These are phyloP conservation scores for Mesembryanthemum crystallinum DNA, from an alignment of 148 eudicot genomes.

Conservation along the genomic window DNA sequence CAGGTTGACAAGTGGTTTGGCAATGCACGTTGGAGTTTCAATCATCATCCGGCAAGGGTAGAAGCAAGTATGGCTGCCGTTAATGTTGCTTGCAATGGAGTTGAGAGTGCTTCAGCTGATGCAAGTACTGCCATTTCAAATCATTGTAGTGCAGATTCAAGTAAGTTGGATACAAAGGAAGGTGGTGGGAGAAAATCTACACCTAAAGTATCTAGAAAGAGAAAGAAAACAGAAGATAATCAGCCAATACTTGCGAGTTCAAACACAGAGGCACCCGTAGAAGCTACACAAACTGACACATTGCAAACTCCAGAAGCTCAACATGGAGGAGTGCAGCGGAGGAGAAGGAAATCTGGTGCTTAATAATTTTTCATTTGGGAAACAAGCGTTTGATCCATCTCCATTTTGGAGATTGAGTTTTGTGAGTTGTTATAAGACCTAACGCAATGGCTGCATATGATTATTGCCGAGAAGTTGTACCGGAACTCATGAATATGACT, in stretches of 20 bases:
- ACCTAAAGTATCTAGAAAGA: slow-evolving; percentile 22
- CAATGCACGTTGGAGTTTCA: slow-evolving; percentile 86
- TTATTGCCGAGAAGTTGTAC: background rate
- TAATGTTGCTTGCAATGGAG: slow-evolving; percentile 15
- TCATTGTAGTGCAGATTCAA: background rate
- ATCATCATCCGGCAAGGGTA: slow-evolving; percentile 40
- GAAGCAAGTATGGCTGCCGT: slow-evolving; percentile 31
- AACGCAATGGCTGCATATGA: background rate
- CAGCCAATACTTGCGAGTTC: slow-evolving; percentile 12
- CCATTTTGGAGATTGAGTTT: background rate
- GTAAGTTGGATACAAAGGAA: slow-evolving; percentile 10
- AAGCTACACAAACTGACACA: slow-evolving; percentile 6
- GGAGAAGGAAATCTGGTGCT: slow-evolving; percentile 27
- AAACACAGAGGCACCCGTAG: slow-evolving; percentile 13
- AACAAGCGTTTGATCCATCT: background rate
- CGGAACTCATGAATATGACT: background rate
- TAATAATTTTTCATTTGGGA: slow-evolving; percentile 1
- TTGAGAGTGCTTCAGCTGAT: slow-evolving; percentile 6
- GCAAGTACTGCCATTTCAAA: slow-evolving; percentile 3
- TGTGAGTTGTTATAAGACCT: background rate
- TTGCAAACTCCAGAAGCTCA: slow-evolving; percentile 12
- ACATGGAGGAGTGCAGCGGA: slow-evolving; percentile 22
- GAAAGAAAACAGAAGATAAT: slow-evolving; percentile 12
- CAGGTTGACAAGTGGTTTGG: slow-evolving; percentile 88
- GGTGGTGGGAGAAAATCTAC: background rate